A percentile compares a stretch with the other conserved stretches of the same genome.
phyloP scores from a whole-genome alignment of 768 basidiomycete species.

The Russula sp. region DNA sequence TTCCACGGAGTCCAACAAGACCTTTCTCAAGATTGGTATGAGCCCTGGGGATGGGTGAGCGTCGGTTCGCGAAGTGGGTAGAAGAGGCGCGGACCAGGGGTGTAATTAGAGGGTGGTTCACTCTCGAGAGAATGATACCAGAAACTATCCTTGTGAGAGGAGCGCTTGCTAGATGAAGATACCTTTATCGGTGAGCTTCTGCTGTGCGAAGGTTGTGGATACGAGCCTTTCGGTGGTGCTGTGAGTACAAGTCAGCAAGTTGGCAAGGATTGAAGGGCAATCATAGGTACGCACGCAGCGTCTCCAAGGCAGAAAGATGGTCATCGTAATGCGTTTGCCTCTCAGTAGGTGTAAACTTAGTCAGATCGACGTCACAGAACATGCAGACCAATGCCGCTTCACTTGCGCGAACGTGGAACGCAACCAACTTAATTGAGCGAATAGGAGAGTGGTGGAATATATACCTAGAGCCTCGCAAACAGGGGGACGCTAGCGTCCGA shows the following conservation, averaged over 20 bases:
- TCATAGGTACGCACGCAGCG: slow-evolving; percentile 6
- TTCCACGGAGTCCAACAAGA: slow-evolving; percentile 46
- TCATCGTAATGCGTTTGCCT: slow-evolving; percentile 51
- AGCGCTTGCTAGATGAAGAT: background rate
- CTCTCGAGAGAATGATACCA: slow-evolving; percentile 50
- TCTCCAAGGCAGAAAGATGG: slow-evolving; percentile 36
- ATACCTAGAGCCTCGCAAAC: background rate
- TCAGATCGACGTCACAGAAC: slow-evolving; percentile 44
- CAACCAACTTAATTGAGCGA: background rate
- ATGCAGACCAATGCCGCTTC: slow-evolving; percentile 39
- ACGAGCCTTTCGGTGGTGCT: slow-evolving; percentile 9
- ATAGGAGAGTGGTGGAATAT: background rate
- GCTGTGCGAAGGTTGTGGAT: background rate
- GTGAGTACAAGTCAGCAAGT: background rate
- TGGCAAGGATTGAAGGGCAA: background rate
- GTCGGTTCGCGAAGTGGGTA: background rate
- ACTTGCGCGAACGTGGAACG: slow-evolving; percentile 19
- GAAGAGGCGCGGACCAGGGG: slow-evolving; percentile 46
- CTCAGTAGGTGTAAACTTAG: slow-evolving; percentile 32
- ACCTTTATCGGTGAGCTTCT: background rate
- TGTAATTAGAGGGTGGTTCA: slow-evolving; percentile 50
- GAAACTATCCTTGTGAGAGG: slow-evolving; percentile 42
- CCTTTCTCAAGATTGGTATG: slow-evolving; percentile 54
- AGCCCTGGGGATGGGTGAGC: slow-evolving; percentile 40
- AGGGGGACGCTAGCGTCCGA: background rate